phyloP scores from a whole-genome alignment of 805 yeast genomes.

The Candida easanensis region DNA sequence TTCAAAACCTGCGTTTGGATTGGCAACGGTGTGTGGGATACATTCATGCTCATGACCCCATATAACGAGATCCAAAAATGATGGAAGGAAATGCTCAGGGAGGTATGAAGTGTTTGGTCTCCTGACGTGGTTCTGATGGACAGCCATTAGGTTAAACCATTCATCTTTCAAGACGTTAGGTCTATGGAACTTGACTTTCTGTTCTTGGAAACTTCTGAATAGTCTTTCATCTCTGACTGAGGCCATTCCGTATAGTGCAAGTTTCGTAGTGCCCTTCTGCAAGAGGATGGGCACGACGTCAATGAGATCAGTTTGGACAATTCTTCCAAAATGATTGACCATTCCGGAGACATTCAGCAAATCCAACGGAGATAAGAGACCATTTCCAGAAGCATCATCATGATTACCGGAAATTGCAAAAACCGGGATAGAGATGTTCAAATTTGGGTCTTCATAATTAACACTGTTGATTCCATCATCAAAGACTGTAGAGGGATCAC shows the following conservation, averaged over 20 bases:
- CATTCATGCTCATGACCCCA: conserved; percentile 99
- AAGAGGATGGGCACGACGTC: conserved; percentile 72
- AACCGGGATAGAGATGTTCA: conserved; percentile 85
- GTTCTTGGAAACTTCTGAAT: conserved; percentile 76
- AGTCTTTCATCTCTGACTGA: conserved; percentile 88
- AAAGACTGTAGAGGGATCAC: conserved; percentile 69
- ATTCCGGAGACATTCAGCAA: conserved; percentile 77
- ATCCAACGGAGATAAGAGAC: conserved; percentile 82
- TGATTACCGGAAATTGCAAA: conserved; percentile 95
- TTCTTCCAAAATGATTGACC: conserved; percentile 86
- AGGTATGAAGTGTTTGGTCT: conserved; percentile 78
- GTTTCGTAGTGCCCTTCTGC: conserved; percentile 75
- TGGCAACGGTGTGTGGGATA: conserved; percentile 61
- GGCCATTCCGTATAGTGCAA: conserved; percentile 87
- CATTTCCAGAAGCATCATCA: conserved; percentile 92
- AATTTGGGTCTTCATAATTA: conserved; percentile 87
- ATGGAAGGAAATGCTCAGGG: conserved; percentile 83
- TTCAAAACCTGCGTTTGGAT: conserved; percentile 57
- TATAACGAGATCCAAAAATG: conserved; percentile 73
- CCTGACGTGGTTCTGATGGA: conserved; percentile 84
- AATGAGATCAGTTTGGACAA: conserved; percentile 71
- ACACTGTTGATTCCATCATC: conserved; percentile 67
- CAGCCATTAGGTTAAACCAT: conserved; percentile 84
- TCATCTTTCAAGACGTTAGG: conserved; percentile 57
- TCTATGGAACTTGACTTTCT: conserved; percentile 71